Conservation (phyloP, 176 grass and related monocot genomes). For the Rhynchospora tenuis region DNA sequence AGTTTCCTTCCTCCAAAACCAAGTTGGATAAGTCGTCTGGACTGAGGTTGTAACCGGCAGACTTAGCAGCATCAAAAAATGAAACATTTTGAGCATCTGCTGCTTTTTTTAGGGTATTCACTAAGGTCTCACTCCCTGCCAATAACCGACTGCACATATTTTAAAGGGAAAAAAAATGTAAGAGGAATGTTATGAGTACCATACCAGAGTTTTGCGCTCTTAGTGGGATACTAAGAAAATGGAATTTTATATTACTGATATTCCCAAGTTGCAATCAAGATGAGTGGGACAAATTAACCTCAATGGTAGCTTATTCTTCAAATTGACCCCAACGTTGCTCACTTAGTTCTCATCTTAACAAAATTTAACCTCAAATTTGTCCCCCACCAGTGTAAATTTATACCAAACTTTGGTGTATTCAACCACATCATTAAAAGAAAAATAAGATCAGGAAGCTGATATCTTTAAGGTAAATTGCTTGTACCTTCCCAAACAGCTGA, state of each 20-base stretch:
- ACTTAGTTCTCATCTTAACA: neutral
- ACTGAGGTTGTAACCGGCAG: slow-evolving; percentile 64
- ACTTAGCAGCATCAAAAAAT: slow-evolving; percentile 74
- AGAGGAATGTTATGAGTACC: neutral
- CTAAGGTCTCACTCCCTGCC: slow-evolving; percentile 56
- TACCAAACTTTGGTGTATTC: neutral
- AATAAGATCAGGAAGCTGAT: neutral
- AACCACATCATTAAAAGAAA: neutral
- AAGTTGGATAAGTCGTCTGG: slow-evolving; percentile 52
- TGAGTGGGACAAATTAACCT: neutral
- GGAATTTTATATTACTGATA: neutral
- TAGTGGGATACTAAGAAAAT: neutral
- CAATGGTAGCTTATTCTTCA: neutral
- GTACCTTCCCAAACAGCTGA: slow-evolving; percentile 93
- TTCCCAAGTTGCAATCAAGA: neutral
- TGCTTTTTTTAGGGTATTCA: slow-evolving; percentile 52
- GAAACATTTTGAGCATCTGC: slow-evolving; percentile 75
- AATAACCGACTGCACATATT: slow-evolving; percentile 78
- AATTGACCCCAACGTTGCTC: neutral
- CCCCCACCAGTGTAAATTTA: neutral
- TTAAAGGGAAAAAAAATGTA: slow-evolving; percentile 13
- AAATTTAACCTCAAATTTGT: neutral
- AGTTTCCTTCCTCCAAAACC: slow-evolving; percentile 60
- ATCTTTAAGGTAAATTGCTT: neutral
- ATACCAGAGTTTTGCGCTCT: neutral